phyloP scores from a whole-genome alignment of 495 filamentous ascomycete genomes.

The Penicillium odoratum region DNA sequence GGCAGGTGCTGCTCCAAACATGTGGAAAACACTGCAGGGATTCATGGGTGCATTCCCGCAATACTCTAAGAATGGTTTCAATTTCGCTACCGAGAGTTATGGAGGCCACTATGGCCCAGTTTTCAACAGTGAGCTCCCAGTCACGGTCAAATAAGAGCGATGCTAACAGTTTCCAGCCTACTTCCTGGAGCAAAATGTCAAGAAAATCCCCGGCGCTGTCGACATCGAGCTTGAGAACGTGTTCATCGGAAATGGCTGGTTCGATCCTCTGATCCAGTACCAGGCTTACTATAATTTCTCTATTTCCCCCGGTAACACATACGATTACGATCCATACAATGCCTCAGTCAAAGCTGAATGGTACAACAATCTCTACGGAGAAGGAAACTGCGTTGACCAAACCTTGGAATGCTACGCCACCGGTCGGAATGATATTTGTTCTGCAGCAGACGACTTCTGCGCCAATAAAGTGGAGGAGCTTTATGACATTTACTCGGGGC shows the following conservation, averaged over 20 bases:
- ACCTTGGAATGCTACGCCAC: constrained; percentile 49
- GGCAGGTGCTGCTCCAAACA: constrained; percentile 52
- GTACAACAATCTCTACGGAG: constrained; percentile 62
- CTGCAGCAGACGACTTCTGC: constrained; percentile 54
- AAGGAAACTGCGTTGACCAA: constrained; percentile 60
- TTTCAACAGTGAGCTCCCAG: constrained; percentile 41
- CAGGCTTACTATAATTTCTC: constrained; percentile 66
- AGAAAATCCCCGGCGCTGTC: constrained; percentile 33
- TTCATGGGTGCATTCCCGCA: constrained; percentile 65
- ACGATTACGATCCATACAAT: constrained; percentile 56
- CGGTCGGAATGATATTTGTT: constrained; percentile 50
- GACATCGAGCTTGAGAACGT: constrained; percentile 57
- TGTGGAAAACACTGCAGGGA: constrained; percentile 61
- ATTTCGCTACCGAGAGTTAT: constrained; percentile 61
- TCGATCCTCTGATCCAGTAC: constrained; percentile 60
- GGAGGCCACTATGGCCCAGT: constrained; percentile 63
- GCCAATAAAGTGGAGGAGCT: constrained; percentile 51
- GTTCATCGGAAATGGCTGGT: constrained; percentile 60
- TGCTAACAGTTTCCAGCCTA: constrained; percentile 24
- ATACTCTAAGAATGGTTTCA: constrained; percentile 55
- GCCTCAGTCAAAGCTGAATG: constrained; percentile 44
- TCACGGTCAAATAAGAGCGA: constrained; percentile 38
- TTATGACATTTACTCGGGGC: constrained; percentile 50
- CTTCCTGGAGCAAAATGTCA: constrained; percentile 38
- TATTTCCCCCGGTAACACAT: constrained; percentile 56